A percentile compares a stretch with the other conserved stretches of the same genome.
These are phyloP conservation scores for Neotropicomus parvogracilis DNA, from an alignment of 1,284 basidiomycete genomes.

Conservation along the genomic window DNA sequence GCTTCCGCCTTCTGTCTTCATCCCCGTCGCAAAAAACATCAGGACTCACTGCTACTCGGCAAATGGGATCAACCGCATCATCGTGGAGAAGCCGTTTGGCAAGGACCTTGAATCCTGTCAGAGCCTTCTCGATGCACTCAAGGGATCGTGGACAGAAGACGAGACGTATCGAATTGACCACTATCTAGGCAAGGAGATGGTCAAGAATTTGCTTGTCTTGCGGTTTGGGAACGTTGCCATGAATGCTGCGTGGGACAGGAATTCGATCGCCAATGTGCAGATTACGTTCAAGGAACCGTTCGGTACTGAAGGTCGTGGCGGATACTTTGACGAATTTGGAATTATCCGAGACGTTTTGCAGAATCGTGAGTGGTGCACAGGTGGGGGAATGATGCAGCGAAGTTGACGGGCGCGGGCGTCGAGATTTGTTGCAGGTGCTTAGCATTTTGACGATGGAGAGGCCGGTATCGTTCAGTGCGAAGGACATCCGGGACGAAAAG, in stretches of 20 bases:
- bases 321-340: slow-evolving; percentile 98
- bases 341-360: slow-evolving; percentile 95
- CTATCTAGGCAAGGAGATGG: slow-evolving; percentile 98
- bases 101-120: slow-evolving; percentile 89
- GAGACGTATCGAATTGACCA: slow-evolving; percentile 98
- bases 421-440: slow-evolving; percentile 90
- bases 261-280: slow-evolving; percentile 91
- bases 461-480: slow-evolving; percentile 93
- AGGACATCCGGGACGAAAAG: slow-evolving; percentile 98
- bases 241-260: slow-evolving; percentile 88
- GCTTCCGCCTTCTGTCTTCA: slow-evolving; percentile 91
- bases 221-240: slow-evolving; percentile 92
- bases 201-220: slow-evolving; percentile 93
- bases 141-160: slow-evolving; percentile 87
- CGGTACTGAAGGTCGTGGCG: slow-evolving; percentile 93
- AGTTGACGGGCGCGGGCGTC: slow-evolving; percentile 10
- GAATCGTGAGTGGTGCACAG: slow-evolving; percentile 70
- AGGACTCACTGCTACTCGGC: slow-evolving; percentile 76
- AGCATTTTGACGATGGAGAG: slow-evolving; percentile 94
- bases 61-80: slow-evolving; percentile 77
- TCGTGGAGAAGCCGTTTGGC: slow-evolving; percentile 96
- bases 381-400: slow-evolving; percentile 9
- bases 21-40: slow-evolving; percentile 79
- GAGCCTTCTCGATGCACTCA: slow-evolving; percentile 74
- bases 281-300: slow-evolving; percentile 99